These are phyloP conservation scores for Chlorophyllum brunneum DNA, from an alignment of 768 basidiomycete genomes.

Conservation along the genomic window DNA sequence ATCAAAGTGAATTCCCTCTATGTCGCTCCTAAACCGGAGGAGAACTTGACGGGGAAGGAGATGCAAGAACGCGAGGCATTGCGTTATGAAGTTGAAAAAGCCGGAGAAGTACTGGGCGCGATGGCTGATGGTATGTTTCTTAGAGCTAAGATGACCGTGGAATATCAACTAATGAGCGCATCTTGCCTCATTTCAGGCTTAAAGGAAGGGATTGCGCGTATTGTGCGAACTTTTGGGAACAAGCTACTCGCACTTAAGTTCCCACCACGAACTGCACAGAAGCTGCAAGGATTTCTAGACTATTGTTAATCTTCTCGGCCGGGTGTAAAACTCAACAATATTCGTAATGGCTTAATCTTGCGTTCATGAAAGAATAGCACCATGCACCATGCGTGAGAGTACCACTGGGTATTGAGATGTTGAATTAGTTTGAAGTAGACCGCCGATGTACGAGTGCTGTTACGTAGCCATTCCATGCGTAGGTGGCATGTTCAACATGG, in stretches of 20 bases:
- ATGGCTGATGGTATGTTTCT: slow-evolving; percentile 55
- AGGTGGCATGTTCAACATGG: too few relatives aligned
- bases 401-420: too few relatives aligned
- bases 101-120: slow-evolving; percentile 48
- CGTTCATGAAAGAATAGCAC: not conserved
- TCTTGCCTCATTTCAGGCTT: slow-evolving; percentile 38
- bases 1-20: slow-evolving; percentile 42
- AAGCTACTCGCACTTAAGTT: slow-evolving; percentile 76
- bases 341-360: slow-evolving; percentile 1
- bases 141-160: not conserved
- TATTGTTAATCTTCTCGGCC: slow-evolving; percentile 34
- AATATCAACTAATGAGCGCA: not conserved
- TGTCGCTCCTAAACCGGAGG: slow-evolving; percentile 33
- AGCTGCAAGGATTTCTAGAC: slow-evolving; percentile 70
- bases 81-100: slow-evolving; percentile 49
- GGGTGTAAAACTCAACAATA: not conserved
- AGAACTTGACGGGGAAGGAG: slow-evolving; percentile 29
- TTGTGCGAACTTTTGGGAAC: slow-evolving; percentile 71
- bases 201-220: slow-evolving; percentile 61
- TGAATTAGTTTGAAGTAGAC: too few relatives aligned
- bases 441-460: too few relatives aligned
- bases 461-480: too few relatives aligned
- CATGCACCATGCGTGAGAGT: not conserved
- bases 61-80: slow-evolving; percentile 33
- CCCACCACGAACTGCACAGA: slow-evolving; percentile 60